A percentile compares a stretch with the other conserved stretches of the same genome.
Evolutionary conservation across 345 rosid species (phyloP).

Genomic region (Cardiospermum halicacabum): DNA sequence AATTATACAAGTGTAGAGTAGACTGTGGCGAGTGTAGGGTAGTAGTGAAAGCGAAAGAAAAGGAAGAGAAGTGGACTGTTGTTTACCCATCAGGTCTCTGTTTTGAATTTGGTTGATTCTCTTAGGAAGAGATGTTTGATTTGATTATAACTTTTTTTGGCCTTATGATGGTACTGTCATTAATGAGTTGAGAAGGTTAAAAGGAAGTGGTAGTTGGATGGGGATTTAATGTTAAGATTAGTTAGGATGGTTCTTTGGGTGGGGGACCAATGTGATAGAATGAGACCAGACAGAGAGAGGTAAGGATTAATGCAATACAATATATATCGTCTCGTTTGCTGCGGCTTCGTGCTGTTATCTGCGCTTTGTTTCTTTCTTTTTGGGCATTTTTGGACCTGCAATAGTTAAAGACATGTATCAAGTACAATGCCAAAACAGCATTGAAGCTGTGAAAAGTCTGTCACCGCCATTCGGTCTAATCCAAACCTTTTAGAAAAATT

Average conservation of each 20-base stretch:
- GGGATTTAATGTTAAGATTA: slow-evolving; percentile 26
- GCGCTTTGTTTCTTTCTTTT: slow-evolving; percentile 24
- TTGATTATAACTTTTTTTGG: not conserved
- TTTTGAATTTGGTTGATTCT: slow-evolving; percentile 9
- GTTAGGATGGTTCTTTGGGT: slow-evolving; percentile 2
- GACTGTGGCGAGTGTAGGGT: slow-evolving; percentile 19
- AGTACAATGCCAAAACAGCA: slow-evolving; percentile 22
- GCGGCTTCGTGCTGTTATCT: not conserved
- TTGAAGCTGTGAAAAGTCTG: slow-evolving; percentile 13
- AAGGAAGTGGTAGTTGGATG: slow-evolving; percentile 21
- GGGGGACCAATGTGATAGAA: slow-evolving; percentile 33
- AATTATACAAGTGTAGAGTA: slow-evolving; percentile 20
- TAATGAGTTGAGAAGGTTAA: slow-evolving; percentile 4
- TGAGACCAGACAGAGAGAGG: slow-evolving; percentile 3
- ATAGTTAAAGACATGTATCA: slow-evolving; percentile 1
- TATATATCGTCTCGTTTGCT: not conserved
- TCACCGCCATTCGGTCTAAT: no score
- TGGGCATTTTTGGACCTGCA: slow-evolving; percentile 7
- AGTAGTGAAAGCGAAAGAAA: slow-evolving; percentile 45
- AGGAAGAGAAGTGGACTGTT: no score
- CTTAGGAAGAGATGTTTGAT: not conserved
- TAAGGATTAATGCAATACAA: slow-evolving; percentile 35
- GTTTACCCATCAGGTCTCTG: no score
- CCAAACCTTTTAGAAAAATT: no score
- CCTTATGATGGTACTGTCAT: not conserved